Evolutionary conservation across 1,284 basidiomycete species (phyloP), one percentile per base, ranked within the genome.

Genomic region (Ceraceosorus guamensis): DNA sequence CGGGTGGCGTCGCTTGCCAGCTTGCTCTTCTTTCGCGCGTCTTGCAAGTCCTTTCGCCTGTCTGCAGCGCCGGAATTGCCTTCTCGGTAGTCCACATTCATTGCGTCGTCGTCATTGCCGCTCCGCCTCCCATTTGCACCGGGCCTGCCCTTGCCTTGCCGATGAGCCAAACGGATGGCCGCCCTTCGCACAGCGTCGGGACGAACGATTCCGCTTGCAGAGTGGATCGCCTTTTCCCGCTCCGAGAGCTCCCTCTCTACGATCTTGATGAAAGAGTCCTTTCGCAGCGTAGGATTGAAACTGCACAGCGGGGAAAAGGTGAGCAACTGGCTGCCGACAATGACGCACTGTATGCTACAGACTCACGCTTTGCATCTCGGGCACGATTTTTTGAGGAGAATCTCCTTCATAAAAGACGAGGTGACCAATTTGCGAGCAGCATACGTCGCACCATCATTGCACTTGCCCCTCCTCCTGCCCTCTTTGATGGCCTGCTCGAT

Each of bases 191-290:
- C 41, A 31, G 56, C 66, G 50, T 68, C 58, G 11, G 61, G 61
- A 35, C 67, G 55, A 4, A 79, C 83, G 57, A 86, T 78, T n/a
- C 78, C 81, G 51, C 78, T 77, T n/a, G 79, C 76, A 5, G 78
- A 73, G 74, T 87, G 84, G 52, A 83, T 81, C 39, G 78, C 80
- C 76, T 88, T 88, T 73, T 92, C 87, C 78, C 91, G 93, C 5
- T 77, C 56, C 1, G 88, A 81, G 33, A 97, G 82, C 68, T 91
- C 91, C 70, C 89, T 88, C 78, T 97, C 92, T 75, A 97, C 87
- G 62, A 99, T 84, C 79, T 96, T 97, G 58, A 89, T 88, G 73
- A 89, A 83, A 1, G 89, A 91, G 75, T 98, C 95, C 76, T 92
- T 96, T 58, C 92, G 86, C 78, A 90, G 89, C 0, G 88, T 88